A percentile compares a stretch with the other conserved stretches of the same genome.
Evolutionary conservation across 345 rosid species (phyloP).

Genomic region (Lepidium didymum): DNA sequence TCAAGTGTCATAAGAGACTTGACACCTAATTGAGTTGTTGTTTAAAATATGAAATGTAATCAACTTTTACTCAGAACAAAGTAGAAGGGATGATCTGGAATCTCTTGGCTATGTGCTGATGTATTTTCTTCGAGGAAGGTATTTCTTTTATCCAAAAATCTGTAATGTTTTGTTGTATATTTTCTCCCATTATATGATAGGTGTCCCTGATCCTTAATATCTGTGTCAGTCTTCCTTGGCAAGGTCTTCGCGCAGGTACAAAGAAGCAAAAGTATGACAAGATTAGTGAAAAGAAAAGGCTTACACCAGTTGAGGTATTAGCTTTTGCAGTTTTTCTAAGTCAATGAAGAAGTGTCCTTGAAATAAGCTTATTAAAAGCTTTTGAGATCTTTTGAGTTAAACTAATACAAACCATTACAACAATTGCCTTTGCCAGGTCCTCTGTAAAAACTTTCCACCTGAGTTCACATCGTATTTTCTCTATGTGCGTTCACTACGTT

Average conservation of each 20-base stretch:
- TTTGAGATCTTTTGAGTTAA: background rate
- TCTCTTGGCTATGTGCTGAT: slow-evolving; percentile 95
- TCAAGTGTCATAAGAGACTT: background rate
- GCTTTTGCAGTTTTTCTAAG: background rate
- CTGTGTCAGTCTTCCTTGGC: slow-evolving; percentile 86
- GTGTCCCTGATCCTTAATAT: background rate
- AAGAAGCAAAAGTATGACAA: slow-evolving; percentile 97
- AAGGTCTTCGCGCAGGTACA: slow-evolving; percentile 88
- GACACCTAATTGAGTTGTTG: background rate
- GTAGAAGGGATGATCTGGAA: slow-evolving; percentile 98
- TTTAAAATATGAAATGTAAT: background rate
- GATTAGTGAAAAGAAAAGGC: slow-evolving; percentile 89
- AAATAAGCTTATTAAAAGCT: background rate
- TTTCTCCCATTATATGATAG: background rate
- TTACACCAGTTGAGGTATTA: slow-evolving; percentile 79
- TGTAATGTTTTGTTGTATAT: background rate
- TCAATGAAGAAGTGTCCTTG: background rate
- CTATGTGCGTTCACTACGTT: slow-evolving; percentile 84
- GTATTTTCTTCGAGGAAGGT: slow-evolving; percentile 98
- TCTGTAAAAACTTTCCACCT: slow-evolving; percentile 80
- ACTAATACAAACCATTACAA: background rate
- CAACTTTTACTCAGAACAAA: slow-evolving; percentile 64
- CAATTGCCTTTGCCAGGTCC: slow-evolving; percentile 43
- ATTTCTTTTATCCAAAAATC: background rate
- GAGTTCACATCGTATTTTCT: slow-evolving; percentile 93